phyloP scores from a whole-genome alignment of 331 rosid species.

The Malus hybrid region DNA sequence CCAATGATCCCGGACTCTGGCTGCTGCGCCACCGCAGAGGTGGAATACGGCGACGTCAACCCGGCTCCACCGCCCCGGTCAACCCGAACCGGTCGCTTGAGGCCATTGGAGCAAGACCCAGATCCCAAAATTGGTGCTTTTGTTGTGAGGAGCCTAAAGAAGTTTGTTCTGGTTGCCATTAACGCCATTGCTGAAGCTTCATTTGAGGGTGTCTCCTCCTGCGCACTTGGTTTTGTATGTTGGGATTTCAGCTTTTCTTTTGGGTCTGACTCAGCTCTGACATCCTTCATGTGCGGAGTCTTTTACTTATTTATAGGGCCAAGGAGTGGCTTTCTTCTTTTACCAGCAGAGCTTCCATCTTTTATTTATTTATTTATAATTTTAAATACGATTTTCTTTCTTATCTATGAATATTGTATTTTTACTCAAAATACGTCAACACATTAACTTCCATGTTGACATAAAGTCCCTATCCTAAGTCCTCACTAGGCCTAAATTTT shows the following conservation, averaged over 20 bases:
- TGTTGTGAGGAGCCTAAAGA: conserved; percentile 15
- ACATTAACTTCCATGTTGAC: too few relatives aligned
- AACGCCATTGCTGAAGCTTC: conserved; percentile 36
- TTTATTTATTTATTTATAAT: too few relatives aligned
- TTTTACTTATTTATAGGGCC: neutral
- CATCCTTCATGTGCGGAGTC: neutral
- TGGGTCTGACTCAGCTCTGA: neutral
- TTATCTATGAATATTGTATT: too few relatives aligned
- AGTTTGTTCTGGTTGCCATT: conserved; percentile 35
- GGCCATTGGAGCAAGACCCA: conserved; percentile 20
- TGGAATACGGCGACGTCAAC: conserved; percentile 8
- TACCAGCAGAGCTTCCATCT: neutral
- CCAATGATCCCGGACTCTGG: conserved; percentile 19
- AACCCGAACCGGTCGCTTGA: neutral
- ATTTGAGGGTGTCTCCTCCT: conserved; percentile 15
- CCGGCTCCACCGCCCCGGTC: neutral
- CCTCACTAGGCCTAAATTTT: too few relatives aligned
- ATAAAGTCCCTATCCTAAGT: too few relatives aligned
- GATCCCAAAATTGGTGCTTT: conserved; percentile 1
- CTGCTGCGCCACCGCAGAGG: conserved; percentile 22
- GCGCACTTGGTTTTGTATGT: neutral
- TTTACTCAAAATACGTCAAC: too few relatives aligned
- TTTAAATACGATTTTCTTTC: too few relatives aligned
- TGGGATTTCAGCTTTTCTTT: neutral
- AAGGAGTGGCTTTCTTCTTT: neutral